These are phyloP conservation scores for Trichoderma koningiopsis DNA, from an alignment of 2,329 filamentous ascomycete genomes.

Conservation along the genomic window DNA sequence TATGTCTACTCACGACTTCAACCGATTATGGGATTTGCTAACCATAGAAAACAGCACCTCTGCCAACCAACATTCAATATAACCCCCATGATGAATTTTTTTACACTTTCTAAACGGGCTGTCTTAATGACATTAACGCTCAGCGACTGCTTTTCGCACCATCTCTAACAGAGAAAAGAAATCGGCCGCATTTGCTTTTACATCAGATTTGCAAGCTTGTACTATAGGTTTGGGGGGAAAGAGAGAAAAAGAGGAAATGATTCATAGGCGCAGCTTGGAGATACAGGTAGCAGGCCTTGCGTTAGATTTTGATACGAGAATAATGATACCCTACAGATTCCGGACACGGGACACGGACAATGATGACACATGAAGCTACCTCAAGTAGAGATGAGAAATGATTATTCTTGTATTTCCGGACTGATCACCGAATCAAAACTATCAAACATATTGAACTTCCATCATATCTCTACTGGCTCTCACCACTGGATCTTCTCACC, in stretches of 20 bases:
- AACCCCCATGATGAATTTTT: slow-evolving; percentile 5
- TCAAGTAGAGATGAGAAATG: background rate
- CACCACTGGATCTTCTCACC: slow-evolving; percentile 45
- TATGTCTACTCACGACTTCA: background rate
- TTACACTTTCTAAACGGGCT: background rate
- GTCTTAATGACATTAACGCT: background rate
- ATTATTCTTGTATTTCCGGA: background rate
- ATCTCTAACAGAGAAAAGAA: background rate
- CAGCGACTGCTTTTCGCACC: background rate
- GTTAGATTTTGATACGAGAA: background rate
- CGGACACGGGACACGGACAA: background rate
- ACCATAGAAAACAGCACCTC: no score
- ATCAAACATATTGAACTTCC: background rate
- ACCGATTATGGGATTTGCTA: no score
- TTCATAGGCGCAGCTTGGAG: background rate
- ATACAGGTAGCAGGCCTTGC: background rate
- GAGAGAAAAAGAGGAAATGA: background rate
- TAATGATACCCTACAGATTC: slow-evolving; percentile 4
- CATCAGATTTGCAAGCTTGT: background rate
- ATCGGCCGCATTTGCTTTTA: background rate
- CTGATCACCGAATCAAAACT: background rate
- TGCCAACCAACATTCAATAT: background rate
- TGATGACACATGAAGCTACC: background rate
- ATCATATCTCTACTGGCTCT: background rate
- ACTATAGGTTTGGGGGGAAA: background rate